Conservation (phyloP, 805 yeast genomes). For the Candida stauntonica region DNA sequence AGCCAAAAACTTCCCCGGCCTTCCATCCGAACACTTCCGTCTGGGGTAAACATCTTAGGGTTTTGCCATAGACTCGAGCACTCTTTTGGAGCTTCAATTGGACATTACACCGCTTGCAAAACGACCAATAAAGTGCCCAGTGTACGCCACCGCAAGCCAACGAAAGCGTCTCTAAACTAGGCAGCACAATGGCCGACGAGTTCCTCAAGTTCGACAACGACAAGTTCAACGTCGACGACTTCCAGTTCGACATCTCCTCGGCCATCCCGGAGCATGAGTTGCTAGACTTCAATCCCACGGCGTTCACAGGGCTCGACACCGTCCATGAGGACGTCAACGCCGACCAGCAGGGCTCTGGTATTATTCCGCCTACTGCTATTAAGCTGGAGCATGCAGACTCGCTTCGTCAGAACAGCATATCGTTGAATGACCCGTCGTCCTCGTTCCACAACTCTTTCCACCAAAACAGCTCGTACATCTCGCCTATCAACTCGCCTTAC, state of each 20-base stretch:
- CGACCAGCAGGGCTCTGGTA: too few relatives aligned
- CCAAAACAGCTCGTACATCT: slow-evolving; percentile 12
- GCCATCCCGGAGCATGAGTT: slow-evolving; percentile 29
- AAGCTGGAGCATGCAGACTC: slow-evolving; percentile 2
- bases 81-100: too few relatives aligned
- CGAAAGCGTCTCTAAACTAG: neutral
- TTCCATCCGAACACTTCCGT: too few relatives aligned
- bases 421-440: slow-evolving; percentile 3
- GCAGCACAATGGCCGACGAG: slow-evolving; percentile 22
- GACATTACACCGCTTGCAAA: too few relatives aligned
- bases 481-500: slow-evolving; percentile 25
- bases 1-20: too few relatives aligned
- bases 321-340: neutral
- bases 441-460: slow-evolving; percentile 13
- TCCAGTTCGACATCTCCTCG: slow-evolving; percentile 24
- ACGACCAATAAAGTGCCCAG: too few relatives aligned
- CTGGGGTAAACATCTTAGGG: too few relatives aligned
- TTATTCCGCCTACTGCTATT: slow-evolving; percentile 1
- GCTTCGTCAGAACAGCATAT: slow-evolving; percentile 6
- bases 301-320: slow-evolving; percentile 13
- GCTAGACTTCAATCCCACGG: slow-evolving; percentile 20
- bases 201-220: slow-evolving; percentile 22
- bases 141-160: neutral
- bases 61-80: too few relatives aligned
- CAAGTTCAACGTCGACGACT: slow-evolving; percentile 23